Conservation (phyloP, 2,329 filamentous ascomycete genomes). For the Blastomyces parvus region DNA sequence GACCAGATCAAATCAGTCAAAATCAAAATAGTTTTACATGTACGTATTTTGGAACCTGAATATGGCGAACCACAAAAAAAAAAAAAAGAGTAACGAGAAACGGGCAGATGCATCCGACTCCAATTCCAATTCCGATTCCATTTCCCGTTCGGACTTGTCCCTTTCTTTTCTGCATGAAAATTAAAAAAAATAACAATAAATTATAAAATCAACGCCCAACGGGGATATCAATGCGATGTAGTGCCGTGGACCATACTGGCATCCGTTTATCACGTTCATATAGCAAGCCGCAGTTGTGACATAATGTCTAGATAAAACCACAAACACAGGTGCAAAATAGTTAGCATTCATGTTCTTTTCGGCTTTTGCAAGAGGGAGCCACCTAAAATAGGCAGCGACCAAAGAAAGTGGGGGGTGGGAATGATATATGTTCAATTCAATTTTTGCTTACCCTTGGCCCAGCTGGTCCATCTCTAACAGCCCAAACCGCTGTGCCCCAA, state of each 20-base stretch:
- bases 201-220: conserved; percentile 17
- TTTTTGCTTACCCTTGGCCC: conserved; percentile 64
- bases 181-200: neutral
- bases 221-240: conserved; percentile 47
- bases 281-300: conserved; percentile 83
- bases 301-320: conserved; percentile 55
- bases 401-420: conserved; percentile 9
- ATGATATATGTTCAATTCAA: conserved; percentile 25
- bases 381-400: neutral
- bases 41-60: neutral
- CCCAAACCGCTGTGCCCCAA: conserved; percentile 88
- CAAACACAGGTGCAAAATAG: neutral
- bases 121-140: neutral
- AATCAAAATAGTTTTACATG: neutral
- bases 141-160: neutral
- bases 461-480: conserved; percentile 79
- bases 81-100: neutral
- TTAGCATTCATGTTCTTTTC: conserved; percentile 15
- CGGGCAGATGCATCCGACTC: neutral
- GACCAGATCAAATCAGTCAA: neutral
- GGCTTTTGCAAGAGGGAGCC: conserved; percentile 7
- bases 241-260: conserved; percentile 63
- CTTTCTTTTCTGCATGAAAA: neutral
- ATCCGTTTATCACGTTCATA: conserved; percentile 81
- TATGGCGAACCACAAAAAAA: neutral